Evolutionary conservation across 1,284 basidiomycete species (phyloP), one percentile per base, ranked within the genome.

Genomic region (Polyporus tsugae): DNA sequence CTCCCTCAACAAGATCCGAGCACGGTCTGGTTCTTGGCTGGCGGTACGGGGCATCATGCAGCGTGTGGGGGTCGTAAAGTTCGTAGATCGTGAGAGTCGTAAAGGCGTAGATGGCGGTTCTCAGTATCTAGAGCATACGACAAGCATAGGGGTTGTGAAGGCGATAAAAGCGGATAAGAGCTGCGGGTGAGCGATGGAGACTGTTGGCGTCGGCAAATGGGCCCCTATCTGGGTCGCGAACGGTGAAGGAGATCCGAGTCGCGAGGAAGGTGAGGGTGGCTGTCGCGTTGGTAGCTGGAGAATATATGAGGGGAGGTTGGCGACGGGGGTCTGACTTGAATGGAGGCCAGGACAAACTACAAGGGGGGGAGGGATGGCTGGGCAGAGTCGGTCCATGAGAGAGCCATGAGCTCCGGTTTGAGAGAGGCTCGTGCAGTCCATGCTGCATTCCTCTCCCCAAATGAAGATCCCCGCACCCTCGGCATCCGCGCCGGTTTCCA

Each of bases 1-100:
- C 64, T 77, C 75, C 60, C 76, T 70, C 64, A 70, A 67, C 11
- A 75, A 42, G 60, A 75, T 71, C 66, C 74, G 71, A 25, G 71
- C 66, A 13, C 63, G 63, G 52, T 29, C 49, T 19, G 44, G 53
- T 13, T 66, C 60, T 9, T 53, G 53, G 29, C 65, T 57, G 9
- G 53, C 60, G 33, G 36, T 15, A 44, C 33, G 33, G n/a, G 44
- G 22, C 63, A 70, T 70, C 41, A 42, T 38, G 38, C 29, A 53
- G 62, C 42, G 29, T 22, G 52, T 55, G 35, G 39, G 35, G 11
- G 44, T 62, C 62, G 49, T 70, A 57, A 60, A 35, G 22, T 22
- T 69, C 62, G 67, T 62, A 38, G 62, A 36, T 65, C 62, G 67
- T 53, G 42, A 63, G 55, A 66, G 66, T 70, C 71, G 67, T 67